Evolutionary conservation across 2,329 filamentous ascomycete species (phyloP), one percentile per base, ranked within the genome.

Genomic region (Calycina herbarum): DNA sequence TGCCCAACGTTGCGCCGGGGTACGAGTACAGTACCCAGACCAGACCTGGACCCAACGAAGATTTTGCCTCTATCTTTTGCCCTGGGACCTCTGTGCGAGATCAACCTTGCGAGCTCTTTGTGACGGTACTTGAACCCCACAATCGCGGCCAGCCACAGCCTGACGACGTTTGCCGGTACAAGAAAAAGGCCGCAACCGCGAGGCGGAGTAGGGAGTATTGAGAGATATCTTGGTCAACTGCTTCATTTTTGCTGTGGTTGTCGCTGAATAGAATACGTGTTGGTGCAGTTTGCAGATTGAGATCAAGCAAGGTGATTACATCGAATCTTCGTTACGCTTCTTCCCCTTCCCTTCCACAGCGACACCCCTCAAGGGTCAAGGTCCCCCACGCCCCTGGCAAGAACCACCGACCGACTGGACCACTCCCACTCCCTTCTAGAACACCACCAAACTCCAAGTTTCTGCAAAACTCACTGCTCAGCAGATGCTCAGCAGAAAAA

Each of bases 41-140:
- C 35, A 15, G 13, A 40, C 20, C 20, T 20, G 20, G 20, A 20
- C 38, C 38, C 38, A 15, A 40, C 38, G 38, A 40, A 40, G 38
- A 5, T 40, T 38, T 40, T 40, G 38, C 38, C 38, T 40, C 13
- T 40, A 40, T 40, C 38, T 40, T 40, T 40, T 40, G 38, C 13
- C 38, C 38, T 40, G 11, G 38, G 48, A 54, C 48, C 48, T 27
- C 48, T 54, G 48, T 27, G 48, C 48, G 48, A 54, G 48, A 54
- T 24, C 48, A 54, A 51, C 20, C 45, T 51, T 51, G 45, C 45
- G 10, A n/a, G n/a, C n/a, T 54, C 48, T 57, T 57, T 57, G 56
- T 57, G 56, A 57, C 56, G 56, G 56, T 31, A 33, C 29, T 31
- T 57, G 15, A 31, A 57, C 56, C 48, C 48, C 48, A 54, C 48